Percentiles rank a stretch among this genome's conserved stretches.
These are phyloP conservation scores for Gossypioides kirkii DNA, from an alignment of 345 rosid species.

Conservation along the genomic window DNA sequence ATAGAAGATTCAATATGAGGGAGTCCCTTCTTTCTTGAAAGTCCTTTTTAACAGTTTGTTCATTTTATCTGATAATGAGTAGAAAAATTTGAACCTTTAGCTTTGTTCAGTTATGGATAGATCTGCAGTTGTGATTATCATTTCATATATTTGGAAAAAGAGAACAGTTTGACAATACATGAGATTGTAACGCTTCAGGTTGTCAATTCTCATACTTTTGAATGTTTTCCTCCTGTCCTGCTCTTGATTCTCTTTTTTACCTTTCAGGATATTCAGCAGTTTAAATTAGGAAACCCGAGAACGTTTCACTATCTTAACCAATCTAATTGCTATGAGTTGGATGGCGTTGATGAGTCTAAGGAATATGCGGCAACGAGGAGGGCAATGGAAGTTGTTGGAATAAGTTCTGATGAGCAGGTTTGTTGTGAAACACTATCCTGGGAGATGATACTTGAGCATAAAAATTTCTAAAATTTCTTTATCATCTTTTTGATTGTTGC, in stretches of 20 bases:
- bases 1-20: background rate
- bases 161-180: background rate
- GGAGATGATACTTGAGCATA: slow-evolving; percentile 3
- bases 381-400: slow-evolving; percentile 98
- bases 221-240: background rate
- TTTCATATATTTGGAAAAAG: background rate
- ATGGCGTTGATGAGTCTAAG: slow-evolving; percentile 72
- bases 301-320: slow-evolving; percentile 92
- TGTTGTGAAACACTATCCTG: slow-evolving; percentile 24
- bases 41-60: background rate
- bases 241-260: slow-evolving; percentile 16
- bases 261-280: slow-evolving; percentile 71
- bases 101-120: background rate
- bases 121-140: background rate
- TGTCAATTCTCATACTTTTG: background rate
- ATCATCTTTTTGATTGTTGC: slow-evolving; percentile 6
- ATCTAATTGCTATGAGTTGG: slow-evolving; percentile 84
- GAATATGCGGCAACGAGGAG: slow-evolving; percentile 78
- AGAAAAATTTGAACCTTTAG: background rate
- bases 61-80: background rate
- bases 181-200: slow-evolving; percentile 6
- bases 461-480: slow-evolving; percentile 11
- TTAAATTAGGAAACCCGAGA: slow-evolving; percentile 77
- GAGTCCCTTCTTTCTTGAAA: background rate
- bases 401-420: slow-evolving; percentile 87